Percentiles rank a stretch among this genome's conserved stretches.
Evolutionary conservation across 2,329 filamentous ascomycete species (phyloP).

Genomic region (Akanthomyces muscarius): DNA sequence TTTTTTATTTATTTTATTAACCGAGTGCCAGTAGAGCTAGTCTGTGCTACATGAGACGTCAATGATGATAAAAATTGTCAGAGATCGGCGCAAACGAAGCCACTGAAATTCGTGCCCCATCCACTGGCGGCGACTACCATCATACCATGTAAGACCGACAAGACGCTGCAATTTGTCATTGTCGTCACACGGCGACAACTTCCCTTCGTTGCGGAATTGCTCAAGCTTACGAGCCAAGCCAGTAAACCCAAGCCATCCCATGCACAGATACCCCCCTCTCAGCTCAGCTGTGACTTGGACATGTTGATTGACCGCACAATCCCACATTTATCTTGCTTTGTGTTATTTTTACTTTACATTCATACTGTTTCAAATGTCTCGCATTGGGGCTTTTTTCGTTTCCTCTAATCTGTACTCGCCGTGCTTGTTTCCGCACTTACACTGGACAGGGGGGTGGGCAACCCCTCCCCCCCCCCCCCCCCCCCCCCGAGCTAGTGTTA

Average conservation of each 20-base stretch:
- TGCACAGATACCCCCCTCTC: neutral
- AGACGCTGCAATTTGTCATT: neutral
- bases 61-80: neutral
- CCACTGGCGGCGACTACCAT: neutral
- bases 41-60: neutral
- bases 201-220: neutral
- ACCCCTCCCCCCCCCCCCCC: neutral
- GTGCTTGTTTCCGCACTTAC: conserved; percentile 16
- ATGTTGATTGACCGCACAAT: neutral
- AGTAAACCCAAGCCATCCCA: neutral
- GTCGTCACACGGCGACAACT: neutral
- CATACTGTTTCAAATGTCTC: conserved; percentile 10
- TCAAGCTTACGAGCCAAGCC: neutral
- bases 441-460: conserved; percentile 3
- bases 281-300: conserved; percentile 5
- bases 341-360: conserved; percentile 5
- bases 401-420: neutral
- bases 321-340: neutral
- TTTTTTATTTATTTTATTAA: too few relatives aligned
- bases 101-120: neutral
- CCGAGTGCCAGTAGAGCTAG: neutral
- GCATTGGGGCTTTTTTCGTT: conserved; percentile 10
- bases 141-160: neutral
- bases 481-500: neutral
- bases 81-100: neutral